Evolutionary conservation across 2,329 filamentous ascomycete genomes (phyloP).

Genomic region (Metarhizium guizhouense): DNA sequence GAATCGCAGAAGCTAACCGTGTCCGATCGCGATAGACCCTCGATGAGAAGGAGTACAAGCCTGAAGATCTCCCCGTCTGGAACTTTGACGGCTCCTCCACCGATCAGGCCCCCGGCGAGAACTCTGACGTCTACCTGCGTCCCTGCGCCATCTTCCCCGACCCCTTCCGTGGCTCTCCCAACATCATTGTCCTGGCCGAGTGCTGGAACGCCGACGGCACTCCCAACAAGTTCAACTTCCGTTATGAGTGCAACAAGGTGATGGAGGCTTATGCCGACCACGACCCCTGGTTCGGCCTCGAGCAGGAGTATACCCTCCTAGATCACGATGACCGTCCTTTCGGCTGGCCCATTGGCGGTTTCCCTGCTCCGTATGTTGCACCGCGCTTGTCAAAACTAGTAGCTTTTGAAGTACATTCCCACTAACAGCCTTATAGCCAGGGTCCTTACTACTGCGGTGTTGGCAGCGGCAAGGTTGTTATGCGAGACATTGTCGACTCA

Average conservation of each 20-base stretch:
- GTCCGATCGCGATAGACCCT: conserved; percentile 32
- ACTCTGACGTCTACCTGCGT: conserved; percentile 96
- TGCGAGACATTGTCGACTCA: conserved; percentile 88
- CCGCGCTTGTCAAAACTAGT: background rate
- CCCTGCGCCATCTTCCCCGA: conserved; percentile 84
- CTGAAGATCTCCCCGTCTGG: conserved; percentile 45
- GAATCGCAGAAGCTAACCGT: background rate
- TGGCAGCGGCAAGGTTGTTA: conserved; percentile 92
- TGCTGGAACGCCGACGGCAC: conserved; percentile 90
- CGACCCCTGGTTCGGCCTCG: conserved; percentile 94
- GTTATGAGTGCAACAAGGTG: conserved; percentile 80
- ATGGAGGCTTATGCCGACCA: conserved; percentile 80
- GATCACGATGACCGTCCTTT: conserved; percentile 81
- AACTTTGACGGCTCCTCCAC: conserved; percentile 74
- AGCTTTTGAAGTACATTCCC: background rate
- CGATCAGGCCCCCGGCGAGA: conserved; percentile 83
- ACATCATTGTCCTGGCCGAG: conserved; percentile 90
- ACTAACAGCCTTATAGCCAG: conserved; percentile 17
- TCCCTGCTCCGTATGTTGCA: conserved; percentile 59
- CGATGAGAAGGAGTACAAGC: conserved; percentile 37
- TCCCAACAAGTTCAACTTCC: conserved; percentile 98
- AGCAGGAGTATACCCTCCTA: conserved; percentile 83
- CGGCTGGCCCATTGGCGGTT: conserved; percentile 62
- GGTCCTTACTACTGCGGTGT: conserved; percentile 68
- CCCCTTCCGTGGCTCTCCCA: conserved; percentile 81